These are phyloP conservation scores for Plasmodium malariae DNA, from an alignment of 169 alveolate species.

Conservation along the genomic window DNA sequence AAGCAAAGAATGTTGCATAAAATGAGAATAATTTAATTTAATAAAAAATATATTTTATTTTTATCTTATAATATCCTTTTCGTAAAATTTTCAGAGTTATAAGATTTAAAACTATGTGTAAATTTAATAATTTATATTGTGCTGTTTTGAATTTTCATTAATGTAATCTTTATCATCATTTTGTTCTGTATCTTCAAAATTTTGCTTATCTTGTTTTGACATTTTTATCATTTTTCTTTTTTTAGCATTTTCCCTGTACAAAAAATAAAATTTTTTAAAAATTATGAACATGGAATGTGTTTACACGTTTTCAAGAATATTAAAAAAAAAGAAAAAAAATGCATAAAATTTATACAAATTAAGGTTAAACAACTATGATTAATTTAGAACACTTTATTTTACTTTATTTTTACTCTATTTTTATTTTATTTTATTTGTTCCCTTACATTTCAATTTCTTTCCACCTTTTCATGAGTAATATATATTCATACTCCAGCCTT, in stretches of 20 bases:
- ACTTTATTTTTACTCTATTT: neutral
- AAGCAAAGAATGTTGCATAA: too few species aligned
- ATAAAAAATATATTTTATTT: too few species aligned
- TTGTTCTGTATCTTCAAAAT: constrained; percentile 35
- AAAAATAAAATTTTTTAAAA: constrained; percentile 19
- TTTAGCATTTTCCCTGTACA: constrained; percentile 73
- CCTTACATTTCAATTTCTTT: constrained; percentile 79
- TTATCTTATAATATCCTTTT: too few species aligned
- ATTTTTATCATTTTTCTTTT: constrained; percentile 65
- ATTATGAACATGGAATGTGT: constrained; percentile 22
- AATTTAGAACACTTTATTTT: constrained; percentile 4
- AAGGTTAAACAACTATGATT: too few species aligned
- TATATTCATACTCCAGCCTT: constrained; percentile 88
- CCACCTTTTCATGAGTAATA: constrained; percentile 88
- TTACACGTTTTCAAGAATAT: constrained; percentile 29
- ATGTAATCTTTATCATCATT: constrained; percentile 17
- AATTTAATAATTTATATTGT: constrained; percentile 34
- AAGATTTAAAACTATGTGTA: too few species aligned
- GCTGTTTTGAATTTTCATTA: constrained; percentile 35
- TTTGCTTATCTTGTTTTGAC: constrained; percentile 9
- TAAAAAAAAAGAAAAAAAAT: constrained; percentile 19
- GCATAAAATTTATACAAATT: too few species aligned
- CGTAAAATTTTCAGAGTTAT: too few species aligned
- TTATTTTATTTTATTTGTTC: constrained; percentile 18
- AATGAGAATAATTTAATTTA: too few species aligned